Percentiles rank a stretch among this genome's conserved stretches.
These are phyloP conservation scores for Leucoagaricus sp. DNA, from an alignment of 1,284 basidiomycete species.

Conservation along the genomic window DNA sequence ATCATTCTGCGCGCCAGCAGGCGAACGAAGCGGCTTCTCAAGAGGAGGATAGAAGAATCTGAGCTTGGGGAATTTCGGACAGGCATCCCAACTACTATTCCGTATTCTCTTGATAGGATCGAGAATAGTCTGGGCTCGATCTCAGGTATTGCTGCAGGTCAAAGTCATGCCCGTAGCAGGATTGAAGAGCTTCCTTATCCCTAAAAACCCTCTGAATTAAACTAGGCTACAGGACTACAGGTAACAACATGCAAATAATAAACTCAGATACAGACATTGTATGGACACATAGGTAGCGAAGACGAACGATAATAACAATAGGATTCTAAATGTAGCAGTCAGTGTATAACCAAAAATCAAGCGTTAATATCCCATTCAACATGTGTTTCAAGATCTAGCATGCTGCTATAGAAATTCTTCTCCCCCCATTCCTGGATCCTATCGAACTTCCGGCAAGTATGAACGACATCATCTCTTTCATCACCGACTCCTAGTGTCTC, in stretches of 20 bases:
- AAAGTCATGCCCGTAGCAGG: background rate
- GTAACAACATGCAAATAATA: no score
- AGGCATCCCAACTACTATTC: background rate
- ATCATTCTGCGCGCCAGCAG: constrained; percentile 8
- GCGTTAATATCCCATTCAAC: constrained; percentile 10
- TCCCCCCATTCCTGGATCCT: constrained; percentile 26
- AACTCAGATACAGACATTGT: no score
- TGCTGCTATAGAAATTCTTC: constrained; percentile 6
- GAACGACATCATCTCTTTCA: constrained; percentile 10
- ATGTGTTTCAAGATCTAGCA: constrained; percentile 4
- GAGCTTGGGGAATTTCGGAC: background rate
- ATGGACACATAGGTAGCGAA: background rate
- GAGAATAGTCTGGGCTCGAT: background rate
- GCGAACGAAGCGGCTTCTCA: constrained; percentile 6
- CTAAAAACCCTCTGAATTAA: no score
- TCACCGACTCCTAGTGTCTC: constrained; percentile 11
- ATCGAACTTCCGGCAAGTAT: constrained; percentile 22
- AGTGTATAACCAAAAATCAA: background rate
- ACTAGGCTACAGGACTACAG: no score
- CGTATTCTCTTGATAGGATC: background rate
- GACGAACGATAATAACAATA: background rate
- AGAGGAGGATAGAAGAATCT: background rate
- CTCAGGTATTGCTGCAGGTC: background rate
- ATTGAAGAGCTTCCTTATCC: constrained; percentile 10
- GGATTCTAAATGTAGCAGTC: background rate